These are phyloP conservation scores for Colletotrichum brevisporum DNA, from an alignment of 2,329 filamentous ascomycete species.

Conservation along the genomic window DNA sequence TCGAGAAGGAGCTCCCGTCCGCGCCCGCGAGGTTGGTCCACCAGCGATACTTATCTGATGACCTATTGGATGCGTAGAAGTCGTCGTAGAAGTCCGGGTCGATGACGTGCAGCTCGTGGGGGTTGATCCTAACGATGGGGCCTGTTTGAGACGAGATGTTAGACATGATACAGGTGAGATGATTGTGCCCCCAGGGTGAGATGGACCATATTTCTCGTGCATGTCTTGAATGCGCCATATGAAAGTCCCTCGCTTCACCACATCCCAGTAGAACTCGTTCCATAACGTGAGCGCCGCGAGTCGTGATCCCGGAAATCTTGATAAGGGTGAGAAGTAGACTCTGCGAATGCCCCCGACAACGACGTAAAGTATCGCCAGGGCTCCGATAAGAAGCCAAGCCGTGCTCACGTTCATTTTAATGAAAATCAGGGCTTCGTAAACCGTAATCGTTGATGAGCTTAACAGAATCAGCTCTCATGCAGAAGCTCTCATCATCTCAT, in stretches of 20 bases:
- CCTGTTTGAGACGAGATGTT: conserved; percentile 38
- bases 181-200: too few relatives aligned
- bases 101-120: conserved; percentile 48
- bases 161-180: too few relatives aligned
- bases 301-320: conserved; percentile 36
- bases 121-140: conserved; percentile 51
- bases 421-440: too few relatives aligned
- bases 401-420: conserved; percentile 2
- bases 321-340: conserved; percentile 15
- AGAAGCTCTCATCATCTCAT: too few relatives aligned
- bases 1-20: too few relatives aligned
- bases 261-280: conserved; percentile 53
- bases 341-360: not conserved
- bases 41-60: too few relatives aligned
- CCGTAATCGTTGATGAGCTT: too few relatives aligned
- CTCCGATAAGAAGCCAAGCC: conserved; percentile 41
- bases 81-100: conserved; percentile 48
- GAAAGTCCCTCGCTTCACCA: conserved; percentile 49
- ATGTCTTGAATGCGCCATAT: conserved; percentile 51
- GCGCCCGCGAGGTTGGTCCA: too few relatives aligned
- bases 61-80: too few relatives aligned
- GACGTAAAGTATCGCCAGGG: not conserved
- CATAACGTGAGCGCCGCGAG: conserved; percentile 49
- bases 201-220: conserved; percentile 51
- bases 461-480: too few relatives aligned